Base-by-base conservation (phyloP, 495 filamentous ascomycete species). In the Podospora australis region DNA sequence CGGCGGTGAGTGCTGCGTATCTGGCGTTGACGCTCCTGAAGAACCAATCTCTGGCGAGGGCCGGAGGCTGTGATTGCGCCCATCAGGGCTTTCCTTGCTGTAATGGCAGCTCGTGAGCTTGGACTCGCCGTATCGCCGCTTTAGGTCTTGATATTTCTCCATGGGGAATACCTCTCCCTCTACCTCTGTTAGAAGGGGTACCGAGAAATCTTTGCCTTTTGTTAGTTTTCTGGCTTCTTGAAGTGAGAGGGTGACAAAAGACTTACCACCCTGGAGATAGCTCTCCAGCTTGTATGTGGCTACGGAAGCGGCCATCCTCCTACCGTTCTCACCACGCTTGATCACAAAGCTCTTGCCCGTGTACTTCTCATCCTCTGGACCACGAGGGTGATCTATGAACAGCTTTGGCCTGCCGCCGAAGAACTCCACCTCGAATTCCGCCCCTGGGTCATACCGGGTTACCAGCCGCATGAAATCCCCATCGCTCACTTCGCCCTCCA, bases 351-450 rank as follows among this genome's bases (percentile, higher is more conserved):
- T 55, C 34, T 46, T 23, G 4, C 53, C 56, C 2, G 21, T 22
- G 10, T 52, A 48, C 4, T 28, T 42, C 19, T 50, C 52, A 13
- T 36, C 38, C 2, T 52, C 52, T 21, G 25, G 19, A 1, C 42
- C 25, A 3, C 38, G 49, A 20, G 22, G 28, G 16, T 34, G 34
- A 38, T 58, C 52, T 23, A 53, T 44, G 34, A 59, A 59, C 45
- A 59, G 39, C 39, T 55, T 59, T 0, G 44, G 45, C 2, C 56
- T 25, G 4, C 56, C 56, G 17, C 56, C 56, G 26, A 59, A 59
- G 49, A 59, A 59, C 6, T 50, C 49, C 4, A 45, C 32, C 45
- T 59, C 53, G 25, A 52, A 59, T 46, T 55, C 56, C 14, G 49
- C 46, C 17, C 56, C 56, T 0, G 49, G 45, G 39, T 59, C 56